Conservation (phyloP, 2,329 filamentous ascomycete genomes). For the Colletotrichum somersetense region DNA sequence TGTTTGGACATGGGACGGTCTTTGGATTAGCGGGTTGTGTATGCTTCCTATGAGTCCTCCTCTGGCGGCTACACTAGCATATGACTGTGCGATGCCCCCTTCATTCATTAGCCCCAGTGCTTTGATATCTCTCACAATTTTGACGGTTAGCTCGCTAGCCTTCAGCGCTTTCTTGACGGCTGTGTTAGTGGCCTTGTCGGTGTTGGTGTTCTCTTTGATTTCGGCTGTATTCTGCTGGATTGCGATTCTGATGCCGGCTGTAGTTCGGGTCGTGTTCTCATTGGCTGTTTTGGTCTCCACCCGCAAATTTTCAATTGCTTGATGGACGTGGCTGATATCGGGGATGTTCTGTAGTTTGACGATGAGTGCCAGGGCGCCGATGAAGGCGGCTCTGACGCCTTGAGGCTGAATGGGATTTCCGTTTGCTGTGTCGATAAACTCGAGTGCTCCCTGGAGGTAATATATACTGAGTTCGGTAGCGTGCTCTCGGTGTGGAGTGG, state of each 20-base stretch:
- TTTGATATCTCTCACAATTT: no score
- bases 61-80: no score
- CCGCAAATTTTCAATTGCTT: conserved; percentile 18
- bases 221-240: no score
- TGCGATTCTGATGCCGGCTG: conserved; percentile 14
- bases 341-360: conserved; percentile 21
- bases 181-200: no score
- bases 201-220: no score
- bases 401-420: conserved; percentile 11
- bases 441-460: conserved; percentile 21
- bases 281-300: conserved; percentile 18
- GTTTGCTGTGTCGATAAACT: conserved; percentile 24
- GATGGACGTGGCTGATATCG: conserved; percentile 11
- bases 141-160: no score
- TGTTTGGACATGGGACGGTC: no score
- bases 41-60: no score
- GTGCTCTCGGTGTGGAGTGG: conserved; percentile 24
- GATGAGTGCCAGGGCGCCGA: conserved; percentile 10
- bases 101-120: no score
- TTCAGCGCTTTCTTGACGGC: no score
- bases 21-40: no score
- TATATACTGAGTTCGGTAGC: conserved; percentile 21
- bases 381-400: conserved; percentile 10
- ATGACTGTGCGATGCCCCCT: no score
- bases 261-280: conserved; percentile 16